These are phyloP conservation scores for Sporothrix euskadiensis DNA, from an alignment of 2,329 filamentous ascomycete species.

Conservation along the genomic window DNA sequence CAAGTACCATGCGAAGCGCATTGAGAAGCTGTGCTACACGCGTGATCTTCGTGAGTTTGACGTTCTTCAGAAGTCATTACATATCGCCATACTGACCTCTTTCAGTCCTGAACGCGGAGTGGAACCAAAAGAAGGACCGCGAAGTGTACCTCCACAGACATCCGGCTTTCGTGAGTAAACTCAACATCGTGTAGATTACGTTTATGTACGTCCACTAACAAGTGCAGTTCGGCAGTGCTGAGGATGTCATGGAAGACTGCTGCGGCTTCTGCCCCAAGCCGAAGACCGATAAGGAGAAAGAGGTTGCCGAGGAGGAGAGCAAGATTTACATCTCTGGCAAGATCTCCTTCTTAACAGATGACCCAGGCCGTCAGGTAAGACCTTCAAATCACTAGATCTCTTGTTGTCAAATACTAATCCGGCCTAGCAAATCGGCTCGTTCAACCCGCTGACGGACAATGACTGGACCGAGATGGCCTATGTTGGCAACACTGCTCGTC, in stretches of 20 bases:
- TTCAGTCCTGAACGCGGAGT: slow-evolving; percentile 74
- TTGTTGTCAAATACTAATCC: not conserved
- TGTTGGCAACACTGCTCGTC: slow-evolving; percentile 71
- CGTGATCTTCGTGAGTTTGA: slow-evolving; percentile 62
- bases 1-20: slow-evolving; percentile 64
- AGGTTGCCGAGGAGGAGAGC: slow-evolving; percentile 68
- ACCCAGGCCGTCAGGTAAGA: slow-evolving; percentile 69
- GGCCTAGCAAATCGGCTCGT: slow-evolving; percentile 57
- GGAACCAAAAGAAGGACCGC: slow-evolving; percentile 77
- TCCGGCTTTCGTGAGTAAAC: slow-evolving; percentile 62
- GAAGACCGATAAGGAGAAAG: slow-evolving; percentile 67
- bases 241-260: slow-evolving; percentile 77
- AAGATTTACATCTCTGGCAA: slow-evolving; percentile 76
- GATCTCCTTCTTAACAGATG: slow-evolving; percentile 73
- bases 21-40: slow-evolving; percentile 79
- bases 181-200: not conserved
- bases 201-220: not conserved
- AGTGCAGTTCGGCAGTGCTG: slow-evolving; percentile 63
- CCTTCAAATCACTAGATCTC: not conserved
- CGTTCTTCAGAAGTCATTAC: not conserved
- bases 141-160: slow-evolving; percentile 78
- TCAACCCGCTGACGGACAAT: slow-evolving; percentile 77
- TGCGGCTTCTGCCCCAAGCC: slow-evolving; percentile 76
- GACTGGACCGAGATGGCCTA: slow-evolving; percentile 95
- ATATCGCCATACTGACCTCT: not conserved